Evolutionary conservation across 23 red algal species (phyloP).

Genomic region (Cyanidioschyzon merolae): DNA sequence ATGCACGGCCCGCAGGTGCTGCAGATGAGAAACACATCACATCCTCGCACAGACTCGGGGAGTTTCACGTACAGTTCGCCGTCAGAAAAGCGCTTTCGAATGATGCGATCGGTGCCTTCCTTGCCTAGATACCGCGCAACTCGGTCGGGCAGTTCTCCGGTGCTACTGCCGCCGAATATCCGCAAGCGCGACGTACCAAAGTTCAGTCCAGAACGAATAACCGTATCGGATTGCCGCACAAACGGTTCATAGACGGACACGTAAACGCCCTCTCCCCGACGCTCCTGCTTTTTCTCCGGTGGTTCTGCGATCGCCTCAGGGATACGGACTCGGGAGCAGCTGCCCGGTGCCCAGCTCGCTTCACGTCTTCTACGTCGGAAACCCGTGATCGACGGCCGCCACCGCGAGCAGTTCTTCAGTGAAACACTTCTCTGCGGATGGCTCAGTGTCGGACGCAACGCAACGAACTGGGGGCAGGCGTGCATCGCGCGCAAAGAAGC

Average conservation of each 20-base stretch:
- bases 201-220: neutral
- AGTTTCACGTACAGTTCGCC: conserved; percentile 39
- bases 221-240: neutral
- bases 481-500: too few relatives aligned
- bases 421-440: too few relatives aligned
- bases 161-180: conserved; percentile 24
- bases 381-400: too few relatives aligned
- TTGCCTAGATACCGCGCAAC: conserved; percentile 30
- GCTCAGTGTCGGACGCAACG: too few relatives aligned
- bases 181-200: conserved; percentile 27
- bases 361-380: too few relatives aligned
- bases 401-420: too few relatives aligned
- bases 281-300: neutral
- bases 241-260: neutral
- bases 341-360: too few relatives aligned
- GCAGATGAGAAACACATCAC: conserved; percentile 31
- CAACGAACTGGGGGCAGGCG: too few relatives aligned
- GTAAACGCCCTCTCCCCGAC: neutral
- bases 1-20: conserved; percentile 28
- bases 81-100: conserved; percentile 27
- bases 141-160: conserved; percentile 20
- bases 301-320: neutral
- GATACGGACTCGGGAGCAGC: too few relatives aligned
- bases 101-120: conserved; percentile 10
- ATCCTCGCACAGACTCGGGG: conserved; percentile 38